These are phyloP conservation scores for Syzygium syzygioides DNA, from an alignment of 441 rosid species.

Conservation along the genomic window DNA sequence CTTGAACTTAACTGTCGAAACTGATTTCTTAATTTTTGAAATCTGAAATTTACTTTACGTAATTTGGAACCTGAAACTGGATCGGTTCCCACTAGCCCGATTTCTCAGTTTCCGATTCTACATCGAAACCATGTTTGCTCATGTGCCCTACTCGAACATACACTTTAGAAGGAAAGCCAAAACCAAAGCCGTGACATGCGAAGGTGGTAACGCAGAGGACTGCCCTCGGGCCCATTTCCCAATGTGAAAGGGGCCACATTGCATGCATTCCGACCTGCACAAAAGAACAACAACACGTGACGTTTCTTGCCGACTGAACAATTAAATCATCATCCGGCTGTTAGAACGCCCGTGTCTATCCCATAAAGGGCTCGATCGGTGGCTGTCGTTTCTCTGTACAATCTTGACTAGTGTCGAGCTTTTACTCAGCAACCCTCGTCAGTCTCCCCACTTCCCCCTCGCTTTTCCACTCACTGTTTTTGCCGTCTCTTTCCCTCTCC, in stretches of 20 bases:
- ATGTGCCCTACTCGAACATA: background rate
- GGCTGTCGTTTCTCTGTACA: background rate
- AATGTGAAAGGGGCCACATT: background rate
- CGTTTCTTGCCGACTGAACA: background rate
- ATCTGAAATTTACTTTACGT: background rate
- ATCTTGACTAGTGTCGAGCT: background rate
- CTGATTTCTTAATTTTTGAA: too few species aligned
- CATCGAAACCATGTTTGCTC: background rate
- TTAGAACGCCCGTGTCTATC: too few species aligned
- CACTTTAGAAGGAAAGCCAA: background rate
- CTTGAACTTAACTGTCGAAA: rapidly evolving
- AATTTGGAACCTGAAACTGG: background rate
- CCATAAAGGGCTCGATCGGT: background rate
- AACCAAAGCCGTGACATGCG: background rate
- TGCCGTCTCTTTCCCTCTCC: background rate
- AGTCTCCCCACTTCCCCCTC: background rate
- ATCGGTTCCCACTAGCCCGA: background rate
- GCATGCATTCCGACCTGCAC: background rate
- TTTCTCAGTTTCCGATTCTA: too few species aligned
- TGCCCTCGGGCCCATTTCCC: background rate
- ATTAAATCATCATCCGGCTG: background rate
- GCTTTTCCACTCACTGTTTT: background rate
- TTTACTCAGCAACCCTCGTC: background rate
- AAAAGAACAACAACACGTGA: background rate
- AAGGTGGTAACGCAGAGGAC: background rate